Base-by-base conservation (phyloP, 2,329 filamentous ascomycete genomes). In the Thermochaetoides dissita region DNA sequence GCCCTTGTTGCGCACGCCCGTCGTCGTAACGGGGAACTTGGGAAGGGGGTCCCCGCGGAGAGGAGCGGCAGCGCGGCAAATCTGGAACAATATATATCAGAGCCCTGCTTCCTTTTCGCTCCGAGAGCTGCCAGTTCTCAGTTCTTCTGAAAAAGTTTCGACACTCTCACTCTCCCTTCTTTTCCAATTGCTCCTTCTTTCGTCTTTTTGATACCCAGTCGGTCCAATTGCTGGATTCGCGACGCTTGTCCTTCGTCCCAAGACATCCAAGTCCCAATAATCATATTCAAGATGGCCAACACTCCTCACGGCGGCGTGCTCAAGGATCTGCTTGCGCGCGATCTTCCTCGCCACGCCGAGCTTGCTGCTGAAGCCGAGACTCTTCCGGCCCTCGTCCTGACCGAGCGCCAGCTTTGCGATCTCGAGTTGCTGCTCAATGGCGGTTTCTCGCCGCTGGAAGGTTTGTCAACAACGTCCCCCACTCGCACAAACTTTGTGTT, bases 381-480 rank as follows among this genome's bases (percentile, higher is more conserved):
- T 30, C 79, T 96, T 37, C 85, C 87, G 33, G 84, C 89, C 33
- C 72, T 98, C 53, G 68, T 82, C 46, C 79, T 98, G 53, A 83
- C 76, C 40, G 91, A 98, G 74, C 81, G 91, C 57, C 91, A 98
- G 67, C 79, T 98, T 39, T 98, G 91, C 67, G 91, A 98, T 73
- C 74, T 98, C 53, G 91, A 98, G 68, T 68, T 98, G 65, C 87
- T 98, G 59, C 79, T 98, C 64, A 96, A 87, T 64, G 91, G 91
- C 61, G 91, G 91, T 52, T 98, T 98, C 71, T 95, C 88, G 51
- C 91, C 91, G 46, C 77, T 98, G 34, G 89, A 98, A 77, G 91
- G 88, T 93, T 57, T 49, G 78, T 72, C 34, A 28, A 39, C 39
- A 44, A 24, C 17, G 17, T 24, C 17, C 17, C 17, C 17, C 17